Percentiles rank a stretch among this genome's conserved stretches.
These are phyloP conservation scores for Luffa acutangula DNA, from an alignment of 306 rosid genomes.

Conservation along the genomic window DNA sequence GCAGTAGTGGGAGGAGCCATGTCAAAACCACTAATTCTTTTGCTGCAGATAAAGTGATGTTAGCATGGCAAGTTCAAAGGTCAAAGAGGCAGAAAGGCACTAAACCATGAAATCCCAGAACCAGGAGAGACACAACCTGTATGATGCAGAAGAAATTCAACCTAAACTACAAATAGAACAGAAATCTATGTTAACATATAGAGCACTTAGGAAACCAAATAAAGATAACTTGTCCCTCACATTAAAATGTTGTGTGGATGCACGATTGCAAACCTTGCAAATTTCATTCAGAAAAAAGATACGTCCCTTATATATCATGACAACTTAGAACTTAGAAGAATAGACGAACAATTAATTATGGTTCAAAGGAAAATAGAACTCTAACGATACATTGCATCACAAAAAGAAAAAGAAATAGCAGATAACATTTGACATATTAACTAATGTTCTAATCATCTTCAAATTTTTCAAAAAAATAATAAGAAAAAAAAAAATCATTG, in stretches of 20 bases:
- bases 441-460: neutral
- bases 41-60: conserved; percentile 47
- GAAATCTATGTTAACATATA: neutral
- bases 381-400: neutral
- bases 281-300: neutral
- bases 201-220: neutral
- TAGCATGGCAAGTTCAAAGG: conserved; percentile 21
- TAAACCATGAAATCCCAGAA: neutral
- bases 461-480: neutral
- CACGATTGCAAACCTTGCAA: neutral
- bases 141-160: conserved; percentile 1
- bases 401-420: neutral
- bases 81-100: neutral
- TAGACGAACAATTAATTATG: neutral
- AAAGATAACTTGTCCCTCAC: neutral
- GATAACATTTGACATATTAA: neutral
- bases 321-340: neutral
- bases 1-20: conserved; percentile 98
- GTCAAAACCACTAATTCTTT: conserved; percentile 98
- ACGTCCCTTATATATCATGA: neutral
- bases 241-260: neutral
- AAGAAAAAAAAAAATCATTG: neutral
- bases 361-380: neutral
- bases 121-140: neutral
- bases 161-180: neutral